A percentile compares a stretch with the other conserved stretches of the same genome.
phyloP scores from a whole-genome alignment of 1,284 basidiomycete species.

The Ceratobasidium sp. region DNA sequence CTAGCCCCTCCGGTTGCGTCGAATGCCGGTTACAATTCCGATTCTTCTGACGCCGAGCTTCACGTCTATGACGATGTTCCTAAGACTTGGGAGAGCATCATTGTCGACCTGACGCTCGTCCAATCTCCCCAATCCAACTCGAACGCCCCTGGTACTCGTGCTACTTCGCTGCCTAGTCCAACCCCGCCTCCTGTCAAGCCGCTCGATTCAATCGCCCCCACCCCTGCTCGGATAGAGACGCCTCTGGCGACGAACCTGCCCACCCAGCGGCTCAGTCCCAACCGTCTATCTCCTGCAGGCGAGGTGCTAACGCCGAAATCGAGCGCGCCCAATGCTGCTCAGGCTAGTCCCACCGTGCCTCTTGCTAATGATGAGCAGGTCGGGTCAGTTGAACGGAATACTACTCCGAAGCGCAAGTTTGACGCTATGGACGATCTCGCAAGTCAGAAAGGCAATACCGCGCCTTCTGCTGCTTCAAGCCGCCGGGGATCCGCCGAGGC shows the following conservation, averaged over 20 bases:
- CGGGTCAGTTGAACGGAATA: neutral
- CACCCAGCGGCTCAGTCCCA: neutral
- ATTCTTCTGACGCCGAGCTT: slow-evolving; percentile 31
- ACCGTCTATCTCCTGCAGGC: neutral
- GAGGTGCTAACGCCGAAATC: neutral
- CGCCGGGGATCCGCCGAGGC: neutral
- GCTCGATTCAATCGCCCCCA: neutral
- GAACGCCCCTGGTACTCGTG: neutral
- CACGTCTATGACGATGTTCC: slow-evolving; percentile 10
- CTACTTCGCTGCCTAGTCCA: neutral
- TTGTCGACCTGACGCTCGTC: neutral
- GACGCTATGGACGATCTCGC: neutral
- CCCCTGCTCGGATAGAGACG: neutral
- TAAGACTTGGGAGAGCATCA: no score
- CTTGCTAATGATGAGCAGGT: neutral
- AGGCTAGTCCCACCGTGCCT: neutral
- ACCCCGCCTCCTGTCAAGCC: neutral
- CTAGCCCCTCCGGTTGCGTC: neutral
- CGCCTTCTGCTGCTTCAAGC: neutral
- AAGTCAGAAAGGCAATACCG: neutral
- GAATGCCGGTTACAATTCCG: slow-evolving; percentile 1
- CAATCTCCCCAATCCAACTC: no score
- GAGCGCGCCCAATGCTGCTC: neutral
- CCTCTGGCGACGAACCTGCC: neutral
- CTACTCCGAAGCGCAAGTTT: slow-evolving; percentile 26